These are phyloP conservation scores for Achaetomium macrosporum DNA, from an alignment of 2,329 filamentous ascomycete genomes.

Conservation along the genomic window DNA sequence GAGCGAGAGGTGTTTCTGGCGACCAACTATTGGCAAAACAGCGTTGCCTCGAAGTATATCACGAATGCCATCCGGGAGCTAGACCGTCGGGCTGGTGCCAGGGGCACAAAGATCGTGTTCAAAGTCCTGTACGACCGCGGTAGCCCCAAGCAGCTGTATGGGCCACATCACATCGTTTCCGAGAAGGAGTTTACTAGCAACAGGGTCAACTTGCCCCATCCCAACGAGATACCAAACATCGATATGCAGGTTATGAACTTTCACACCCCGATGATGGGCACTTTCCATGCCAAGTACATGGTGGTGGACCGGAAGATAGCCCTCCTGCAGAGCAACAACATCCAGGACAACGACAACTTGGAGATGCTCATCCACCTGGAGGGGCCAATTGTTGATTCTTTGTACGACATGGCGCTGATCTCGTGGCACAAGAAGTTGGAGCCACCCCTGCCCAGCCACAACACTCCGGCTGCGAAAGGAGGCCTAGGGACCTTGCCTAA, in stretches of 20 bases:
- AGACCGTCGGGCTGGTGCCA: conserved; percentile 55
- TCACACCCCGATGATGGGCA: conserved; percentile 64
- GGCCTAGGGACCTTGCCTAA: conserved; percentile 26
- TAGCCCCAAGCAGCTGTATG: conserved; percentile 55
- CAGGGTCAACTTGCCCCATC: conserved; percentile 54
- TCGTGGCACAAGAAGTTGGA: conserved; percentile 62
- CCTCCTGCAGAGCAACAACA: conserved; percentile 71
- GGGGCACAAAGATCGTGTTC: conserved; percentile 54
- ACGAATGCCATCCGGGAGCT: conserved; percentile 65
- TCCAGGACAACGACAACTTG: conserved; percentile 71
- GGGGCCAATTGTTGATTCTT: conserved; percentile 67
- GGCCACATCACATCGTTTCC: conserved; percentile 58
- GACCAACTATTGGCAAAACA: conserved; percentile 71
- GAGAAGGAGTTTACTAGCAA: conserved; percentile 53
- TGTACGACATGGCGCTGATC: conserved; percentile 69
- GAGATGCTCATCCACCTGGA: conserved; percentile 77
- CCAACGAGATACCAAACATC: conserved; percentile 63
- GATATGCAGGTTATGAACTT: conserved; percentile 69
- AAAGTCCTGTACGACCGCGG: conserved; percentile 74
- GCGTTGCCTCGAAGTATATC: conserved; percentile 60
- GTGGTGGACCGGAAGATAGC: conserved; percentile 67
- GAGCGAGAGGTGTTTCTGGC: conserved; percentile 67
- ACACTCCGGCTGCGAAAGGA: conserved; percentile 41
- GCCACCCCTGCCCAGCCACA: conserved; percentile 52
- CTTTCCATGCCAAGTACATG: conserved; percentile 74